These are phyloP conservation scores for Erodium texanum DNA, from an alignment of 441 rosid species.

Conservation along the genomic window DNA sequence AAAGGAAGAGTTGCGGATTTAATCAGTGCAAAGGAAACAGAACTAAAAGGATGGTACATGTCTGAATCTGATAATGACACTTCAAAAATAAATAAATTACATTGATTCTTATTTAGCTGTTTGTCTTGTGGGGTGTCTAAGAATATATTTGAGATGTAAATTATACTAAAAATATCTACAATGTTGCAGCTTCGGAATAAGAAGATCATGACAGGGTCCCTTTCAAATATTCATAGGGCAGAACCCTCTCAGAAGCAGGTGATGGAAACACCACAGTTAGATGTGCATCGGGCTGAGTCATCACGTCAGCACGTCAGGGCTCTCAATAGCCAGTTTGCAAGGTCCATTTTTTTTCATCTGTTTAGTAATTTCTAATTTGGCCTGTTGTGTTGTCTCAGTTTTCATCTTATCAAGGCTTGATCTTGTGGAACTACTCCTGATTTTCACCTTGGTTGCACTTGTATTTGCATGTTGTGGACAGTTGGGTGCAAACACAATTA, in stretches of 20 bases:
- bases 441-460: not conserved
- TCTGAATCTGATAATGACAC: not conserved
- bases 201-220: constrained; percentile 47
- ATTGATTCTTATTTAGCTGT: not conserved
- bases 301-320: constrained; percentile 86
- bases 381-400: too few relatives aligned
- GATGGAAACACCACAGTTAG: constrained; percentile 29
- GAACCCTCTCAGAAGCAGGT: constrained; percentile 40
- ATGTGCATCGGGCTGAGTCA: constrained; percentile 55
- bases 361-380: not conserved
- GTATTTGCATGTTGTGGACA: constrained; percentile 22
- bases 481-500: constrained; percentile 87
- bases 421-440: not conserved
- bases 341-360: constrained; percentile 33
- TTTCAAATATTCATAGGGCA: constrained; percentile 45
- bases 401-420: too few relatives aligned
- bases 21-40: not conserved
- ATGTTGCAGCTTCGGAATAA: constrained; percentile 55
- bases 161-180: constrained; percentile 1
- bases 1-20: not conserved
- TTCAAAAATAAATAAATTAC: not conserved
- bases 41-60: not conserved
- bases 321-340: constrained; percentile 85
- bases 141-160: not conserved
- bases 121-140: not conserved